Evolutionary conservation across 2,329 filamentous ascomycete genomes (phyloP).

Genomic region (Pseudopyricularia cyperi): DNA sequence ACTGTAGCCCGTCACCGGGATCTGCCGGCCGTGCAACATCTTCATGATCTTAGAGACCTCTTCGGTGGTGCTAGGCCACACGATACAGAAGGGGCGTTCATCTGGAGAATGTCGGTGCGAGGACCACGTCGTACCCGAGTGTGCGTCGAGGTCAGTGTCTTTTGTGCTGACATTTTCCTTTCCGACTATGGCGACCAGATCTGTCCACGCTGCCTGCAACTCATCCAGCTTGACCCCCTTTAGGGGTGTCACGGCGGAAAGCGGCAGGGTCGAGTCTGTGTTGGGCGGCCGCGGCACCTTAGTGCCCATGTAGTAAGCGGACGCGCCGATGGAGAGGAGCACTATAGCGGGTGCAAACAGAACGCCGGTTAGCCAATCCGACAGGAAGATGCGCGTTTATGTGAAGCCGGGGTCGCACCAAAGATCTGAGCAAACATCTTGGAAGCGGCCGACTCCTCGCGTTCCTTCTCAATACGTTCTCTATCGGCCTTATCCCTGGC

Average conservation of each 20-base stretch:
- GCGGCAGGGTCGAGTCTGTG: conserved; percentile 44
- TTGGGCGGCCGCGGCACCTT: conserved; percentile 36
- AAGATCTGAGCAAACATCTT: conserved; percentile 16
- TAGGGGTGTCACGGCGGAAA: conserved; percentile 35
- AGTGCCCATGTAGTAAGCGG: conserved; percentile 47
- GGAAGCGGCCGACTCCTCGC: conserved; percentile 14
- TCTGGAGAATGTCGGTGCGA: conserved; percentile 36
- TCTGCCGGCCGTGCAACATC: conserved; percentile 65
- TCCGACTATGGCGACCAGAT: conserved; percentile 52
- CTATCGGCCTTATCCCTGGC: conserved; percentile 33
- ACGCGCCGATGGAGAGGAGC: conserved; percentile 35
- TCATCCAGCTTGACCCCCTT: conserved; percentile 45
- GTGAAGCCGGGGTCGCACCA: conserved; percentile 18
- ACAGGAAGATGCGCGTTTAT: background rate
- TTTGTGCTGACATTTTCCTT: conserved; percentile 51
- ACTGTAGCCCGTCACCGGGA: conserved; percentile 78
- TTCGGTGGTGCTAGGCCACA: conserved; percentile 66
- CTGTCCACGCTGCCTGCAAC: conserved; percentile 57
- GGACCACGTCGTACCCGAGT: conserved; percentile 51
- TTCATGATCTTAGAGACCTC: conserved; percentile 83
- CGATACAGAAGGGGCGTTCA: conserved; percentile 52
- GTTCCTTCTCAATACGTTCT: conserved; percentile 25
- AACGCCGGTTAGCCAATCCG: background rate
- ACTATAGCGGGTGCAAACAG: conserved; percentile 15
- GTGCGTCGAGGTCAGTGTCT: conserved; percentile 38